Evolutionary conservation across 2,329 filamentous ascomycete genomes (phyloP).

Genomic region (Dactylellina cionopaga): DNA sequence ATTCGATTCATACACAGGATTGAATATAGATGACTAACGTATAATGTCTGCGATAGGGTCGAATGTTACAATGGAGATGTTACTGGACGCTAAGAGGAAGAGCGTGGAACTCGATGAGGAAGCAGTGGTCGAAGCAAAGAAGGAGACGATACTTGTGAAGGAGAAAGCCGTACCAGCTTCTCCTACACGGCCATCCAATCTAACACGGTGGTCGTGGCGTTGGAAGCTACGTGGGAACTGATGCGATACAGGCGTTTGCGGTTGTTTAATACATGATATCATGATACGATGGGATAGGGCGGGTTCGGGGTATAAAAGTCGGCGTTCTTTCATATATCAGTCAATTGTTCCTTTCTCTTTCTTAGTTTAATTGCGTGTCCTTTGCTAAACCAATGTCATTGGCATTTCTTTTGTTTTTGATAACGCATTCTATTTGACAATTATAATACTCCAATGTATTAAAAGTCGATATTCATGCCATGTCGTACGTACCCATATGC

Average conservation of each 20-base stretch:
- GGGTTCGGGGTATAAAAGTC: conserved; percentile 2
- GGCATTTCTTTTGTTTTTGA: background rate
- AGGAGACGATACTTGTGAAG: background rate
- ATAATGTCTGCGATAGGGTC: conserved; percentile 64
- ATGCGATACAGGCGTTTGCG: background rate
- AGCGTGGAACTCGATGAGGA: conserved; percentile 7
- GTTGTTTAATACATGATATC: conserved; percentile 12
- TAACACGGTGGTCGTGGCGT: conserved; percentile 42
- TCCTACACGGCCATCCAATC: conserved; percentile 24
- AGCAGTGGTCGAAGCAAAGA: background rate
- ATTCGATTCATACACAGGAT: background rate
- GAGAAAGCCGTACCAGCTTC: conserved; percentile 18
- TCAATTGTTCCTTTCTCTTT: background rate
- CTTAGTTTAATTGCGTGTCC: background rate
- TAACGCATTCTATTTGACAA: background rate
- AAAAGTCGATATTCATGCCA: too few species aligned
- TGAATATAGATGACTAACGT: background rate
- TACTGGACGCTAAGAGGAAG: conserved; percentile 62
- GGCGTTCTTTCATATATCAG: conserved; percentile 20
- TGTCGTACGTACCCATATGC: too few species aligned
- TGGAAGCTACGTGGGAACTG: conserved; percentile 28
- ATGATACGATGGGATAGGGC: background rate
- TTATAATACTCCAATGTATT: conserved; percentile 5
- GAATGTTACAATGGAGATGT: conserved; percentile 71
- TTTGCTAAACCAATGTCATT: conserved; percentile 1